Conservation (phyloP, 495 filamentous ascomycete species). For the Cryomyces antarcticus region DNA sequence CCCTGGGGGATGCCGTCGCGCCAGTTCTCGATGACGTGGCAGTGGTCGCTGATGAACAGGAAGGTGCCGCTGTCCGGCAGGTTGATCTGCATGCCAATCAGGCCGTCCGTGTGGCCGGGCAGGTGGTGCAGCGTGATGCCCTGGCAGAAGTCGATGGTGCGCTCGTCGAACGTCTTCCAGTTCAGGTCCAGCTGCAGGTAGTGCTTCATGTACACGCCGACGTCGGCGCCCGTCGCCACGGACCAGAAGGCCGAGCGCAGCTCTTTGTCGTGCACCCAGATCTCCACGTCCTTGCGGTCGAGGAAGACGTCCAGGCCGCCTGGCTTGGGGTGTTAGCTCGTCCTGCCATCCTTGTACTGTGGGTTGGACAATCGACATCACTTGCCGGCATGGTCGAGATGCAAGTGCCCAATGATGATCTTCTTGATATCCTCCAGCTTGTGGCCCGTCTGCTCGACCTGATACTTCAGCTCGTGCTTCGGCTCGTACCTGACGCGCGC, state of each 20-base stretch:
- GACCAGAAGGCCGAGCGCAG: slow-evolving; percentile 29
- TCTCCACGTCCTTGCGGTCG: slow-evolving; percentile 24
- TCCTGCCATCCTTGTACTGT: too few species aligned
- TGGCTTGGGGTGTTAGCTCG: slow-evolving; percentile 16
- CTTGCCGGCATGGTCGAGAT: slow-evolving; percentile 14
- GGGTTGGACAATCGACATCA: slow-evolving; percentile 8
- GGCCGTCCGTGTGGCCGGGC: slow-evolving; percentile 14
- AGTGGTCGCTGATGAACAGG: slow-evolving; percentile 20
- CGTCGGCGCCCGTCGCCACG: slow-evolving; percentile 23
- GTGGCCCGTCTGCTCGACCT: background rate
- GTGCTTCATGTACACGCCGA: slow-evolving; percentile 23
- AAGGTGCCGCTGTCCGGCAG: slow-evolving; percentile 17
- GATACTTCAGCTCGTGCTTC: background rate
- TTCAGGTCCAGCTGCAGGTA: slow-evolving; percentile 18
- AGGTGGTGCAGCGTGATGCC: slow-evolving; percentile 20
- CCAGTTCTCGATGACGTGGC: slow-evolving; percentile 19
- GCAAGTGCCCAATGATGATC: slow-evolving; percentile 32
- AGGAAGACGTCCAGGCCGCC: slow-evolving; percentile 31
- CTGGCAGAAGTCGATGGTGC: slow-evolving; percentile 19
- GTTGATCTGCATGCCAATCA: slow-evolving; percentile 20
- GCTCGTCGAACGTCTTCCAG: slow-evolving; percentile 13
- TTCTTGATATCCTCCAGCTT: slow-evolving; percentile 25
- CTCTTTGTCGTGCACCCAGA: slow-evolving; percentile 32
- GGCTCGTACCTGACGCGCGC: slow-evolving; percentile 13
- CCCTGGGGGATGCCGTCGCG: slow-evolving; percentile 9